A percentile compares a stretch with the other conserved stretches of the same genome.
Evolutionary conservation across 1,284 basidiomycete species (phyloP).

Genomic region (Pholiota adiposa): DNA sequence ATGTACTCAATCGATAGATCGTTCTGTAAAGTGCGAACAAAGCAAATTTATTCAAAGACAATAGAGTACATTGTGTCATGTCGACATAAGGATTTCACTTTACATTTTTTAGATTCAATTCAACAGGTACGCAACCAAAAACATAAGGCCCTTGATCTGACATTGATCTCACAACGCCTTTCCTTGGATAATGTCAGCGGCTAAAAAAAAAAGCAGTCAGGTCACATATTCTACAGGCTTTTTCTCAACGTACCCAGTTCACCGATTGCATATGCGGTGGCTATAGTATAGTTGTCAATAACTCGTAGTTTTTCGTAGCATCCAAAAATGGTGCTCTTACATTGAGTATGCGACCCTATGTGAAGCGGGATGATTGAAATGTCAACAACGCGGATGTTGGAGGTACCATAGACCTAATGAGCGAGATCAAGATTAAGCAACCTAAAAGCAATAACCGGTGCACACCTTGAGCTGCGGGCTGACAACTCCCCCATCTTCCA

Average conservation of each 20-base stretch:
- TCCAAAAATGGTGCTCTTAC: neutral
- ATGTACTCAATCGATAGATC: too few relatives aligned
- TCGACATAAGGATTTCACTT: too few relatives aligned
- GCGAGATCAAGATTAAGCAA: neutral
- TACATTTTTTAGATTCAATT: too few relatives aligned
- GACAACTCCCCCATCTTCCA: slow-evolving; percentile 9
- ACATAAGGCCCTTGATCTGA: neutral
- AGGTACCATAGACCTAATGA: slow-evolving; percentile 9
- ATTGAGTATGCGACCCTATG: slow-evolving; percentile 7
- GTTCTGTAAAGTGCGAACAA: too few relatives aligned
- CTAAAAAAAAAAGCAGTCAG: neutral
- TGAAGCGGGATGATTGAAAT: slow-evolving; percentile 16
- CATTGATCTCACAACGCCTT: neutral
- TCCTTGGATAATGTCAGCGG: slow-evolving; percentile 1
- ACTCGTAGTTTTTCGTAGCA: too few relatives aligned
- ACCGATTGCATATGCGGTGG: slow-evolving; percentile 15
- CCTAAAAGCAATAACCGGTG: neutral
- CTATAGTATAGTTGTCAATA: neutral
- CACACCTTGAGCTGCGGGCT: slow-evolving; percentile 8
- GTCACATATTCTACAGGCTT: neutral
- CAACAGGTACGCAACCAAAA: too few relatives aligned
- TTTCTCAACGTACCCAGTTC: slow-evolving; percentile 12
- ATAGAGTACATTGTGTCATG: too few relatives aligned
- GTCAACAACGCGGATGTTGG: slow-evolving; percentile 16
- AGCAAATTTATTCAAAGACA: too few relatives aligned